Base-by-base conservation (phyloP, 2,329 filamentous ascomycete species). In the Penicillium occitanis region DNA sequence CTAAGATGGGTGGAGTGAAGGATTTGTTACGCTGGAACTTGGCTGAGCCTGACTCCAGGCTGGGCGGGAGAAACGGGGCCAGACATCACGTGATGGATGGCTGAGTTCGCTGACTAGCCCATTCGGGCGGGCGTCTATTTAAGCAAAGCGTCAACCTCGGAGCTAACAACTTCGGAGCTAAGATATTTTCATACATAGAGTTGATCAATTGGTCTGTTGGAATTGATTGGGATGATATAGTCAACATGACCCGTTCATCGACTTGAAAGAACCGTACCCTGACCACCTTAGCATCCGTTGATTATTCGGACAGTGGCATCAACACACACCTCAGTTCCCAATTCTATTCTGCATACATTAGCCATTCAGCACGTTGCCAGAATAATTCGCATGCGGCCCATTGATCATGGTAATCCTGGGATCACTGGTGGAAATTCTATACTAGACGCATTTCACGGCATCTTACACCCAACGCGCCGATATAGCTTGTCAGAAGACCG, bases 1-100 rank as follows among this genome's bases (percentile, higher is more conserved):
- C 44, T 30, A 25, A 60, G 25, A 40, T 48, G 59, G 59, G 46
- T 28, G 50, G 50, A 62, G 35, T 35, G 60, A 35, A 55, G 53
- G 53, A 14, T 57, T 17, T 57, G 53, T 57, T 57, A 22, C 19
- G 19, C 35, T 37, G n/a, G 51, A n/a, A 53, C 25, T 53, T 17
- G 50, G 25, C 48, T 51, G 48, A 48, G 46, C 11, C 48, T 51
- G 48, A 51, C 48, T 51, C 25, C 17, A 50, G n/a, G 22, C 51
- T 35, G 46, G 51, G 30, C 7, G 28, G 51, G 30, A 55, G 33
- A 14, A 33, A 33, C 28, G 50, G 48, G 25, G 5, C 30, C 10
- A 13, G 11, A 8, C 33, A 10, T 57, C 53, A 57, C 53, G 53
- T 57, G 53, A 57, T 14, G 11, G 30, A 57, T 35, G 53, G 33